A percentile compares a stretch with the other conserved stretches of the same genome.
These are phyloP conservation scores for Trichoderma cornu-damae DNA, from an alignment of 2,329 filamentous ascomycete species.

Conservation along the genomic window DNA sequence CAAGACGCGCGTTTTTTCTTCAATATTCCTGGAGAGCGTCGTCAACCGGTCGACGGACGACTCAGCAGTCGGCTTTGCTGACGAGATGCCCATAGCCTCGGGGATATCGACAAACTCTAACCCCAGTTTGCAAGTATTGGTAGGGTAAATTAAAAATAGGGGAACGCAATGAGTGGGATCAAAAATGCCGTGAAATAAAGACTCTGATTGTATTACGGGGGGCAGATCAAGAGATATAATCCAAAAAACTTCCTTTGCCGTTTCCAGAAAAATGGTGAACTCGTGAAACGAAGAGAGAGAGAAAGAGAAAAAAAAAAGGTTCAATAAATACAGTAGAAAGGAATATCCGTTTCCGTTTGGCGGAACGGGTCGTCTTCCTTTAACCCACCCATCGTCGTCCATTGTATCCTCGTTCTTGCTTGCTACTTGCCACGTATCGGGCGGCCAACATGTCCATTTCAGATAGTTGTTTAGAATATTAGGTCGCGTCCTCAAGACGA, in stretches of 20 bases:
- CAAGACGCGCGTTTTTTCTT: slow-evolving; percentile 22
- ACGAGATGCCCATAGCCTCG: slow-evolving; percentile 8
- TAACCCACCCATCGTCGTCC: neutral
- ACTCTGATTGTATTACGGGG: no score
- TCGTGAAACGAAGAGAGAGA: no score
- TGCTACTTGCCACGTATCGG: neutral
- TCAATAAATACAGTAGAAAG: no score
- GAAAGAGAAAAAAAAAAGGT: no score
- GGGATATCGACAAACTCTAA: neutral
- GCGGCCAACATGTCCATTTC: neutral
- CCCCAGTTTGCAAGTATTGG: neutral
- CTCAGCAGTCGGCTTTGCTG: neutral
- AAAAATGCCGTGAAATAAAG: no score
- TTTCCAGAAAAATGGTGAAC: no score
- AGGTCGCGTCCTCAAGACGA: neutral
- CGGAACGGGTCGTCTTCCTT: neutral
- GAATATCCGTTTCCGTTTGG: neutral
- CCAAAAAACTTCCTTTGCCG: no score
- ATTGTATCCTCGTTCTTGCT: neutral
- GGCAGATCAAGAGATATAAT: no score
- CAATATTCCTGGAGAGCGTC: slow-evolving; percentile 20
- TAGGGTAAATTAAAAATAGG: neutral
- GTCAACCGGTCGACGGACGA: slow-evolving; percentile 21
- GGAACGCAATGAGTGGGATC: neutral
- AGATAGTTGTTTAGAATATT: neutral